These are phyloP conservation scores for Trametopsis cervina DNA, from an alignment of 768 basidiomycete species.

Conservation along the genomic window DNA sequence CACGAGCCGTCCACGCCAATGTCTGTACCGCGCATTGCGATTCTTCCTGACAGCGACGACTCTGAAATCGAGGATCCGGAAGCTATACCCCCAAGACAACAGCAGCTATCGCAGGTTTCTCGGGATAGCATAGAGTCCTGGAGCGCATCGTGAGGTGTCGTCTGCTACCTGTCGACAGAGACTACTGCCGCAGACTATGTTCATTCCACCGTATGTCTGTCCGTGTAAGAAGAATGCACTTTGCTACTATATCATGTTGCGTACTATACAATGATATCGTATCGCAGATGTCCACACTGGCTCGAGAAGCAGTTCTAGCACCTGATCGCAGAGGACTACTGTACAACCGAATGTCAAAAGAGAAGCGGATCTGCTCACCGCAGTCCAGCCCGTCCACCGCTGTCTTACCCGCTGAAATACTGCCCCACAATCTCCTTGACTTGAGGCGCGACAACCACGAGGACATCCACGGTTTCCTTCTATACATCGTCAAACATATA, in stretches of 20 bases:
- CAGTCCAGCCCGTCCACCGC: too few relatives aligned
- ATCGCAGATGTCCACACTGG: too few relatives aligned
- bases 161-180: neutral
- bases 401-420: too few relatives aligned
- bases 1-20: neutral
- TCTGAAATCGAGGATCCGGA: neutral
- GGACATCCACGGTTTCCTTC: slow-evolving; percentile 5
- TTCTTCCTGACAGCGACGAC: neutral
- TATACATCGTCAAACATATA: neutral
- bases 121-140: slow-evolving; percentile 5
- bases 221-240: neutral
- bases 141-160: slow-evolving; percentile 3
- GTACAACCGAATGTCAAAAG: too few relatives aligned
- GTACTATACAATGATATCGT: neutral
- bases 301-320: too few relatives aligned
- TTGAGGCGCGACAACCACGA: neutral
- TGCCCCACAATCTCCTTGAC: slow-evolving; percentile 1
- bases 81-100: too few relatives aligned
- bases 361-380: too few relatives aligned
- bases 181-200: neutral
- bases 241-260: too few relatives aligned
- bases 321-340: too few relatives aligned
- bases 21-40: neutral
- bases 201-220: neutral
- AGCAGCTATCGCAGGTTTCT: neutral